These are phyloP conservation scores for Globisporangium carolinianum DNA, from an alignment of 352 stramenopile genomes.

Conservation along the genomic window DNA sequence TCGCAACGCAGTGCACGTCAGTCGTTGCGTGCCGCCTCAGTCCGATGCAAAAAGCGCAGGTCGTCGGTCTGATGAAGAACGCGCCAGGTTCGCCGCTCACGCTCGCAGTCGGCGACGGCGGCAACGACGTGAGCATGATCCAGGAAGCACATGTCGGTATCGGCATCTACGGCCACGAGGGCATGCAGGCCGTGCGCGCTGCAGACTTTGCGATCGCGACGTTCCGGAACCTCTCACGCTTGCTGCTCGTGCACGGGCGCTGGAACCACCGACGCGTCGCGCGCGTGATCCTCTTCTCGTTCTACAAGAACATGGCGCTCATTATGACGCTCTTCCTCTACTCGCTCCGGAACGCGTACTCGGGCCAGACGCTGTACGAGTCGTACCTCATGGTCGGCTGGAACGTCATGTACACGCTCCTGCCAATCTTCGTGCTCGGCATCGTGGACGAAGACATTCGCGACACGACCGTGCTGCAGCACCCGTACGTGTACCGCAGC, in stretches of 20 bases:
- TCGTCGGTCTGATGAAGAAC: conserved; percentile 92
- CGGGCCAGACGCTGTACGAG: conserved; percentile 84
- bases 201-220: conserved; percentile 83
- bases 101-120: conserved; percentile 97
- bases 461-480: conserved; percentile 55
- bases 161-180: conserved; percentile 98
- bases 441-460: conserved; percentile 83
- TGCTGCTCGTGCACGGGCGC: conserved; percentile 76
- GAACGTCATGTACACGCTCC: conserved; percentile 93
- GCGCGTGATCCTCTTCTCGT: conserved; percentile 79
- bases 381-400: conserved; percentile 89
- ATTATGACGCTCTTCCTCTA: conserved; percentile 92
- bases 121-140: conserved; percentile 99
- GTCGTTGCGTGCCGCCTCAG: conserved; percentile 86
- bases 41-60: conserved; percentile 89
- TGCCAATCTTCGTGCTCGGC: conserved; percentile 90
- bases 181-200: conserved; percentile 81
- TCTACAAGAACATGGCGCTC: conserved; percentile 92
- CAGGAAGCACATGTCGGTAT: conserved; percentile 98
- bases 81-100: conserved; percentile 72
- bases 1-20: conserved; percentile 79
- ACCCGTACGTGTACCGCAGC: conserved; percentile 78
- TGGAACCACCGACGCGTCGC: conserved; percentile 84
- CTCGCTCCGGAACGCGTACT: conserved; percentile 87
- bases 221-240: conserved; percentile 68